phyloP scores from a whole-genome alignment of 257 asterid genomes.

The Plectranthus barbatus region DNA sequence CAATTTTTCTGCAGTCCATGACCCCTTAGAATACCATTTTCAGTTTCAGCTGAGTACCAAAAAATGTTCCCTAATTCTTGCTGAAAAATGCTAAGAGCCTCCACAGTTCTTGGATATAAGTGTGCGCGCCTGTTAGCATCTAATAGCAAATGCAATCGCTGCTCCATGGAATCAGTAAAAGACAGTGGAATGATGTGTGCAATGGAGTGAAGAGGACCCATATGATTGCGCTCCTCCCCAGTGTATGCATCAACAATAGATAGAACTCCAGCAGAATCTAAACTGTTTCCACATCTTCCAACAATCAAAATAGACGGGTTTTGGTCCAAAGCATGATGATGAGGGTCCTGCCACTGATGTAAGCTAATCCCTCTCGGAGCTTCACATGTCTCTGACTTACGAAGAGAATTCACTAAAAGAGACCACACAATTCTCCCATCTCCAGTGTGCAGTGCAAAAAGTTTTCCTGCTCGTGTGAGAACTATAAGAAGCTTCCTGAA shows the following conservation, averaged over 20 bases:
- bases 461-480: conserved; percentile 82
- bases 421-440: conserved; percentile 88
- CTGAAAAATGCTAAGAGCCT: conserved; percentile 68
- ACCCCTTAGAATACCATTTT: conserved; percentile 61
- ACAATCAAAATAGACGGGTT: conserved; percentile 86
- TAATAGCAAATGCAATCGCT: conserved; percentile 70
- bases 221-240: conserved; percentile 62
- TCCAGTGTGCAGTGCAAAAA: conserved; percentile 89
- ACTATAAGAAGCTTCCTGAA: conserved; percentile 74
- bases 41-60: conserved; percentile 83
- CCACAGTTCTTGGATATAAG: conserved; percentile 77
- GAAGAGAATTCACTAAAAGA: conserved; percentile 41
- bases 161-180: conserved; percentile 78
- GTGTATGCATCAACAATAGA: conserved; percentile 77
- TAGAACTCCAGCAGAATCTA: conserved; percentile 69
- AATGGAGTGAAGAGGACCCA: conserved; percentile 67
- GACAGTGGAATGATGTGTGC: conserved; percentile 70
- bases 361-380: conserved; percentile 66
- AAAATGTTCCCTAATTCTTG: conserved; percentile 62
- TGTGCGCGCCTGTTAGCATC: conserved; percentile 60
- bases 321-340: conserved; percentile 95
- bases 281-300: conserved; percentile 68
- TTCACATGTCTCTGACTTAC: conserved; percentile 63
- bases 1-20: conserved; percentile 54
- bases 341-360: conserved; percentile 96